Base-by-base conservation (phyloP, 2,329 filamentous ascomycete species). In the Verticillium tricorpus region DNA sequence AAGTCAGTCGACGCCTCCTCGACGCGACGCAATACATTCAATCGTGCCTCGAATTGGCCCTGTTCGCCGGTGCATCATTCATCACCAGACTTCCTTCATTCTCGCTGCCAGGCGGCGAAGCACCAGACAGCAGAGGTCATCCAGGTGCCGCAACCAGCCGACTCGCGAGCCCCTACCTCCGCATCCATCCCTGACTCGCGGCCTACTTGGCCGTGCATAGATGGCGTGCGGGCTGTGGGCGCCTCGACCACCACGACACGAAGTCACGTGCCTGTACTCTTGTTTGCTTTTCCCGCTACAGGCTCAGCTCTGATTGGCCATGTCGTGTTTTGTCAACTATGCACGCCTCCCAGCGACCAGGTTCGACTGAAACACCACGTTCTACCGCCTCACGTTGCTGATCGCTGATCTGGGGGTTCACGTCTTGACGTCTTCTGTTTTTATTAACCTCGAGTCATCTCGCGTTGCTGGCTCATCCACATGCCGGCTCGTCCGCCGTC, bases 401-500 rank as follows among this genome's bases (percentile, higher is more conserved):
- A 14, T 22, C 14, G 45, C n/a, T 28, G 45, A 14, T 22, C 14
- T 3, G 12, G n/a, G 19, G 19, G 14, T 19, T 45, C 39, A 45
- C 39, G 17, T 8, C 39, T 35, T 35, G 34, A 35, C 34, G 34
- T 11, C 34, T 14, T 35, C 34, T 35, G 9, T 35, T 35, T 28
- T 28, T 6, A 28, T 28, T 28, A 28, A 28, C 28, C 28, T 28
- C 28, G 28, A 28, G 34, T 11, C 34, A 14, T 35, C 19, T 12
- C n/a, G n/a, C 15, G 39, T n/a, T n/a, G 7, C n/a, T 22, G 11
- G 19, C n/a, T 62, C 62, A 77, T 11, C 77, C 75, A 61, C 77
- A 77, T 5, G 66, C 74, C 28, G 79, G 79, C 69, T 81, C 76
- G 60, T 78, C 77, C 52, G 62, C 64, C 25, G n/a, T 62, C 60